Percentiles rank a stretch among this genome's conserved stretches.
phyloP scores from a whole-genome alignment of 164 flowering plant genomes.

The Vitis amurensis region DNA sequence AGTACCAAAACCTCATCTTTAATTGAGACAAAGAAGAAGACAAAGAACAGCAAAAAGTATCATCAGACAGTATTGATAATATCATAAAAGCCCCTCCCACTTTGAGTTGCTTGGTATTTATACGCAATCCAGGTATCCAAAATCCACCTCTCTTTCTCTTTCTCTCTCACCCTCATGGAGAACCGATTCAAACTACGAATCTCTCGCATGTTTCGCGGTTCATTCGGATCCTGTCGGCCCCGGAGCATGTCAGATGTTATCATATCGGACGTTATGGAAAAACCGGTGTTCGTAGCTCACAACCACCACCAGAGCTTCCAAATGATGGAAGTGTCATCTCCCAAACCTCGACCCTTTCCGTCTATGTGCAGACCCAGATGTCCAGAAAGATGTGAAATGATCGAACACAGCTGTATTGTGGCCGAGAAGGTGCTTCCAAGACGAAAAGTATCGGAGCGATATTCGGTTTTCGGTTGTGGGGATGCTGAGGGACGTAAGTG shows the following conservation, averaged over 20 bases:
- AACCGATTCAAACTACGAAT: slow-evolving; percentile 47
- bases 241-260: slow-evolving; percentile 41
- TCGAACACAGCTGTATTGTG: slow-evolving; percentile 9
- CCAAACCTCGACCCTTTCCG: slow-evolving; percentile 32
- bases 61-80: not conserved
- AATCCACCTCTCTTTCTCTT: not conserved
- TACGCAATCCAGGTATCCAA: not conserved
- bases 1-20: not conserved
- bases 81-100: slow-evolving; percentile 1
- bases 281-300: slow-evolving; percentile 31
- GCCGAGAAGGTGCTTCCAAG: slow-evolving; percentile 19
- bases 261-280: slow-evolving; percentile 35
- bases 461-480: slow-evolving; percentile 14
- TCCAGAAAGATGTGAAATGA: not conserved
- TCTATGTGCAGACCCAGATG: slow-evolving; percentile 36
- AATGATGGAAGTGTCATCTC: slow-evolving; percentile 22
- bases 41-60: slow-evolving; percentile 18
- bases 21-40: slow-evolving; percentile 14
- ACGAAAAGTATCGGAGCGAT: slow-evolving; percentile 20
- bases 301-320: slow-evolving; percentile 15
- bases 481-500: slow-evolving; percentile 29
- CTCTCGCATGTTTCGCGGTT: slow-evolving; percentile 54
- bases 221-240: slow-evolving; percentile 56
- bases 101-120: slow-evolving; percentile 10
- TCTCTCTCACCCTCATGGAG: slow-evolving; percentile 41